Conservation (phyloP, 306 rosid species). For the Canavalia gladiata region DNA sequence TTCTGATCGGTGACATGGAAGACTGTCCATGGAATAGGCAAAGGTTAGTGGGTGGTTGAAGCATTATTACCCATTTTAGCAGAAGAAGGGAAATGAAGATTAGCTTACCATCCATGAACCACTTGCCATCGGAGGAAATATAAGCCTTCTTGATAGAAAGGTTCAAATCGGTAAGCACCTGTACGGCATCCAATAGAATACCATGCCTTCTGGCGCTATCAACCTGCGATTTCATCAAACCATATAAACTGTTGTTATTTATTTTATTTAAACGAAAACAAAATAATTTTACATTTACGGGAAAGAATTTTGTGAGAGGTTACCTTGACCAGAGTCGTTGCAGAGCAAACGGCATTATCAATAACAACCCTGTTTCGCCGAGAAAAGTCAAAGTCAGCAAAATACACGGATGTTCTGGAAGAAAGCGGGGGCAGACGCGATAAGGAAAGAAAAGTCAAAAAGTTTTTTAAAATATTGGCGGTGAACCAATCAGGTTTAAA, state of each 20-base stretch:
- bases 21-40: constrained; percentile 62
- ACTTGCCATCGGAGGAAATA: constrained; percentile 90
- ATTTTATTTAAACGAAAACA: neutral
- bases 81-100: neutral
- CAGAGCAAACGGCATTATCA: constrained; percentile 85
- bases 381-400: constrained; percentile 46
- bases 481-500: constrained; percentile 32
- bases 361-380: constrained; percentile 78
- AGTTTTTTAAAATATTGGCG: constrained; percentile 11
- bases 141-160: constrained; percentile 88
- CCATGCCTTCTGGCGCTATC: constrained; percentile 94
- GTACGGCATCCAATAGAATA: constrained; percentile 89
- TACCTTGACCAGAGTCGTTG: constrained; percentile 92
- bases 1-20: constrained; percentile 88
- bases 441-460: constrained; percentile 52
- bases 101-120: constrained; percentile 97
- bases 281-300: neutral
- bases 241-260: neutral
- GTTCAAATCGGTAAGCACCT: constrained; percentile 83
- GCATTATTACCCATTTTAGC: neutral
- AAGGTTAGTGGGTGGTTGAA: neutral
- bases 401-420: constrained; percentile 42
- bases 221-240: constrained; percentile 62
- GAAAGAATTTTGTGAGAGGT: constrained; percentile 38
- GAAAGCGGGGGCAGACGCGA: neutral